Evolutionary conservation across 495 filamentous ascomycete genomes (phyloP).

Genomic region (Xylaria sp.): DNA sequence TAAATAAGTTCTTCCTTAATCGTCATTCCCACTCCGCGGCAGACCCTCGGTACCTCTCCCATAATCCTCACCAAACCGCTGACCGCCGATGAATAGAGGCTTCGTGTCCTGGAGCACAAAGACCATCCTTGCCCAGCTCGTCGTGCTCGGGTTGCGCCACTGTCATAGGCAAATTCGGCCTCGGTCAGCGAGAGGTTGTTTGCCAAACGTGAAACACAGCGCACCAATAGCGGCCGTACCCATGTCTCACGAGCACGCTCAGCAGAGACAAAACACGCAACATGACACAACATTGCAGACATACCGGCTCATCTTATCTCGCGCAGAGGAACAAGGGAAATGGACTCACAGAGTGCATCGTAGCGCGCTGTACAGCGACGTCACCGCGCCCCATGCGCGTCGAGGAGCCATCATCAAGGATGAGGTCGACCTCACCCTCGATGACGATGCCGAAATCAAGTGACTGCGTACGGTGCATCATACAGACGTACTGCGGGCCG

Average conservation of each 20-base stretch:
- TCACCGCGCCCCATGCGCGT: conserved; percentile 66
- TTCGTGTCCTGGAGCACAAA: conserved; percentile 46
- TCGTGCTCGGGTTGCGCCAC: conserved; percentile 65
- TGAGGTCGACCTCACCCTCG: conserved; percentile 72
- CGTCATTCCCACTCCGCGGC: conserved; percentile 49
- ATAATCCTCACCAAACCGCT: conserved; percentile 57
- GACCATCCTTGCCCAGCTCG: conserved; percentile 46
- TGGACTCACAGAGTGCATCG: conserved; percentile 63
- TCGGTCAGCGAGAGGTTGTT: conserved; percentile 58
- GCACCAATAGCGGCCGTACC: not conserved
- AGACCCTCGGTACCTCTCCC: conserved; percentile 46
- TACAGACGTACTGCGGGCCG: conserved; percentile 56
- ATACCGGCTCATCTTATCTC: not conserved
- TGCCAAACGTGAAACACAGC: conserved; percentile 54
- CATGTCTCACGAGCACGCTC: conserved; percentile 3
- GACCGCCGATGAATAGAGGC: conserved; percentile 52
- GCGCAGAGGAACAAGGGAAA: conserved; percentile 24
- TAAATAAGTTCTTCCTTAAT: too few relatives aligned
- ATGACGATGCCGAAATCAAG: conserved; percentile 80
- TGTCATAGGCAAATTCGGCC: conserved; percentile 49
- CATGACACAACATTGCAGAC: not conserved
- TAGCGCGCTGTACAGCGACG: conserved; percentile 68
- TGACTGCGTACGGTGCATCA: conserved; percentile 75
- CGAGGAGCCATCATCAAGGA: conserved; percentile 66
- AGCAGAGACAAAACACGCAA: not conserved